Evolutionary conservation across 2,329 filamentous ascomycete genomes (phyloP).

Genomic region (Cordyceps militaris): DNA sequence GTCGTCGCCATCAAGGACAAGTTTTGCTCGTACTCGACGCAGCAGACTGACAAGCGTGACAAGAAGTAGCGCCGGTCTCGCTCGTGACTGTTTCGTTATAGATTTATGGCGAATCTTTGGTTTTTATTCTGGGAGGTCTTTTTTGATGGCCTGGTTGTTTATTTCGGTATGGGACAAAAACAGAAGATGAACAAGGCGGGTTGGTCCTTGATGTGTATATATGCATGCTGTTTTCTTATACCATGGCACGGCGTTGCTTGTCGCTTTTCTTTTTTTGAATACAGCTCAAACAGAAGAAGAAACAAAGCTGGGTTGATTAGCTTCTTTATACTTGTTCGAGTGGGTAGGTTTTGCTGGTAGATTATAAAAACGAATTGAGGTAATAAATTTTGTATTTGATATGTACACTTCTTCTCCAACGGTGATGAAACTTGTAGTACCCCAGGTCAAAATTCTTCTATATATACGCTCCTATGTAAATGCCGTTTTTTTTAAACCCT

Average conservation of each 20-base stretch:
- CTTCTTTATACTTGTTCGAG: not conserved
- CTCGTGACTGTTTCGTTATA: not conserved
- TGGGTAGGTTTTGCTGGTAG: slow-evolving; percentile 8
- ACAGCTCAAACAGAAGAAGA: not conserved
- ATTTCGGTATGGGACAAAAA: not conserved
- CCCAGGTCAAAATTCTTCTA: not conserved
- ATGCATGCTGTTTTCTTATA: slow-evolving; percentile 20
- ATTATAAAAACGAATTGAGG: not conserved
- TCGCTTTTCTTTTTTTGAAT: slow-evolving; percentile 14
- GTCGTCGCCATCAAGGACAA: slow-evolving; percentile 93
- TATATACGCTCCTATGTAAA: not conserved
- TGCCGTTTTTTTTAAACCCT: not conserved
- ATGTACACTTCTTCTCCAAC: not conserved
- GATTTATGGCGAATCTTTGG: not conserved
- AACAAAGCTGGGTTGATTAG: not conserved
- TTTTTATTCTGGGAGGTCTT: not conserved
- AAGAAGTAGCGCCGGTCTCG: slow-evolving; percentile 24
- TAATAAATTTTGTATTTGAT: not conserved
- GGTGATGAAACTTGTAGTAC: not conserved
- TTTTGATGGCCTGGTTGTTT: not conserved
- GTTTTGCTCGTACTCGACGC: slow-evolving; percentile 81
- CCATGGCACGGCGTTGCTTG: slow-evolving; percentile 29
- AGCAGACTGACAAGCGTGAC: slow-evolving; percentile 47
- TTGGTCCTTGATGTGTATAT: slow-evolving; percentile 7
- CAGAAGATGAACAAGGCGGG: not conserved